Conservation (phyloP, 331 rosid species). For the Pyracantha coccinea region DNA sequence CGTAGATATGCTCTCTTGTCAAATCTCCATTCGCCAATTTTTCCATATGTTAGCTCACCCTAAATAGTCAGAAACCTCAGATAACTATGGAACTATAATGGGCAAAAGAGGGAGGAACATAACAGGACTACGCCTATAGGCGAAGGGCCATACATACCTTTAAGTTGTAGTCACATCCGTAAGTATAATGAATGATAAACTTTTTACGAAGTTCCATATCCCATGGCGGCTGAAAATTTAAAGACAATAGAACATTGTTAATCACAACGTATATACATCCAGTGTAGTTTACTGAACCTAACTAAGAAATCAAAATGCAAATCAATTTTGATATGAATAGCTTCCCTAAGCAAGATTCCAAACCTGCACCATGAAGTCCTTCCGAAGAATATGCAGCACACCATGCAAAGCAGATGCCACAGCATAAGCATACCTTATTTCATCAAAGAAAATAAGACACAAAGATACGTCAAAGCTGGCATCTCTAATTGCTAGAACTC, state of each 20-base stretch:
- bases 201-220: conserved; percentile 57
- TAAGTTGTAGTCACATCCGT: conserved; percentile 86
- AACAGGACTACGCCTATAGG: neutral
- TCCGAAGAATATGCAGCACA: conserved; percentile 77
- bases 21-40: conserved; percentile 92
- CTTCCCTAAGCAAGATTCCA: conserved; percentile 7
- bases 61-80: conserved; percentile 19
- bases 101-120: neutral
- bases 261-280: neutral
- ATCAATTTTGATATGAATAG: conserved; percentile 8
- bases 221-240: conserved; percentile 85
- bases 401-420: conserved; percentile 93
- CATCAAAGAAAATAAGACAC: conserved; percentile 9
- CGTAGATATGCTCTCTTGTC: conserved; percentile 81
- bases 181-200: conserved; percentile 84
- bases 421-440: conserved; percentile 93
- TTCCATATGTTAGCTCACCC: conserved; percentile 92
- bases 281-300: neutral
- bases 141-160: conserved; percentile 39
- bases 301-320: neutral
- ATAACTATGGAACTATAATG: neutral
- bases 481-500: conserved; percentile 8
- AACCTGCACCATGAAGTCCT: conserved; percentile 98
- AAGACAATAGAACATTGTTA: conserved; percentile 11
- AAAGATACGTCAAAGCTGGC: conserved; percentile 16